Evolutionary conservation across 768 basidiomycete species (phyloP).

Genomic region (Pleurotus tuber-regium): DNA sequence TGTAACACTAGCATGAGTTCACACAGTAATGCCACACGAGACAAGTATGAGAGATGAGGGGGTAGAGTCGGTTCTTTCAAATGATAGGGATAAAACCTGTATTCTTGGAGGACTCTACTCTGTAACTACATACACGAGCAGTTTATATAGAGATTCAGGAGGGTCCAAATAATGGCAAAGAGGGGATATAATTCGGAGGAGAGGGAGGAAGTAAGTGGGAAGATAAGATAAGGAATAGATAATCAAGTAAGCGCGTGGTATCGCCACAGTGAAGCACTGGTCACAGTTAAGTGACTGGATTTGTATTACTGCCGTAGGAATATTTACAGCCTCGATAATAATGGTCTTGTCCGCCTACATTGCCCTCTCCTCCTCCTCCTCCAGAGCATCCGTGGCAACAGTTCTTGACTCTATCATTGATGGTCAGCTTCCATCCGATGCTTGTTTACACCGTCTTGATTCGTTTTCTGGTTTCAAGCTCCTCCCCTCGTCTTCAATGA

Average conservation of each 20-base stretch:
- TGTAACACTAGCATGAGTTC: neutral
- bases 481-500: constrained; percentile 3
- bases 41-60: neutral
- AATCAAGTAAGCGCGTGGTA: no score
- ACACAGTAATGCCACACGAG: neutral
- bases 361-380: constrained; percentile 5
- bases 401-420: constrained; percentile 8
- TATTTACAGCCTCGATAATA: no score
- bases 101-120: neutral
- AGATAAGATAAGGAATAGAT: no score
- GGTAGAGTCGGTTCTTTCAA: neutral
- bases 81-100: neutral
- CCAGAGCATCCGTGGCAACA: neutral
- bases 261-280: no score
- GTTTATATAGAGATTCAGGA: neutral
- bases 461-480: neutral
- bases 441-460: neutral
- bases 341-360: constrained; percentile 1
- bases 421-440: neutral
- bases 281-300: no score
- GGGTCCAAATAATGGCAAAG: neutral
- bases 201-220: no score
- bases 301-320: no score
- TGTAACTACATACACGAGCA: neutral
- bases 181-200: no score